Conservation (phyloP, 1,139 yeast genomes). For the Kodamaea sp. region DNA sequence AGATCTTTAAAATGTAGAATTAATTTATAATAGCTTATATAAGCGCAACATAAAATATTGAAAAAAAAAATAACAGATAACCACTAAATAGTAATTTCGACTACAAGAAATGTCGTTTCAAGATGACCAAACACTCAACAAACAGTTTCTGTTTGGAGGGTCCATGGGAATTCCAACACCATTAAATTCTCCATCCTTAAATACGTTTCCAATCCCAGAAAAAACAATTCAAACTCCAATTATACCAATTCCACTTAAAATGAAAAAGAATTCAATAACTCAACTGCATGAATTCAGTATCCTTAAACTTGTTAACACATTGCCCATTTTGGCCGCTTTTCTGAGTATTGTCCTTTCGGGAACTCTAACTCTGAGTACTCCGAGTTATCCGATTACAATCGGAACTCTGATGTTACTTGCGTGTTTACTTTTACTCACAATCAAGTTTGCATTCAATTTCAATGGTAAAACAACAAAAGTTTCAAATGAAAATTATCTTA, state of each 20-base stretch:
- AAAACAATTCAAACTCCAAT: background rate
- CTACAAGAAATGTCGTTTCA: constrained; percentile 1
- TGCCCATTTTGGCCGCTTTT: constrained; percentile 28
- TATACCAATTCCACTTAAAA: constrained; percentile 1
- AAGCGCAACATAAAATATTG: no score
- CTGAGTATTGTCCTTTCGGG: constrained; percentile 26
- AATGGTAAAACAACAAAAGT: constrained; percentile 4
- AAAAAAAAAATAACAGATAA: no score
- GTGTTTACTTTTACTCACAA: constrained; percentile 15
- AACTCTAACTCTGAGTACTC: constrained; percentile 10
- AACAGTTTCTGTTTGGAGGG: constrained; percentile 8
- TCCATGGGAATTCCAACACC: background rate
- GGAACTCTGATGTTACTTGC: constrained; percentile 16
- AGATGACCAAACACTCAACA: constrained; percentile 3
- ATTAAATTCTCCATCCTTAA: background rate
- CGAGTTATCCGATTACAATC: no score
- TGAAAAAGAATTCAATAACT: background rate
- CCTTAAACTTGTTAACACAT: constrained; percentile 19
- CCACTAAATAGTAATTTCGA: no score
- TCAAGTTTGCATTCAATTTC: constrained; percentile 12
- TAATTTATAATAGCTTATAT: no score
- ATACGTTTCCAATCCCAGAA: constrained; percentile 1
- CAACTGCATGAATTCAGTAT: constrained; percentile 5
- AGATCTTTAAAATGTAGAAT: no score
- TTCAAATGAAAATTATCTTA: background rate